A percentile compares a stretch with the other conserved stretches of the same genome.
Evolutionary conservation across 2,329 filamentous ascomycete genomes (phyloP).

Genomic region (Fusarium nisikadoi): DNA sequence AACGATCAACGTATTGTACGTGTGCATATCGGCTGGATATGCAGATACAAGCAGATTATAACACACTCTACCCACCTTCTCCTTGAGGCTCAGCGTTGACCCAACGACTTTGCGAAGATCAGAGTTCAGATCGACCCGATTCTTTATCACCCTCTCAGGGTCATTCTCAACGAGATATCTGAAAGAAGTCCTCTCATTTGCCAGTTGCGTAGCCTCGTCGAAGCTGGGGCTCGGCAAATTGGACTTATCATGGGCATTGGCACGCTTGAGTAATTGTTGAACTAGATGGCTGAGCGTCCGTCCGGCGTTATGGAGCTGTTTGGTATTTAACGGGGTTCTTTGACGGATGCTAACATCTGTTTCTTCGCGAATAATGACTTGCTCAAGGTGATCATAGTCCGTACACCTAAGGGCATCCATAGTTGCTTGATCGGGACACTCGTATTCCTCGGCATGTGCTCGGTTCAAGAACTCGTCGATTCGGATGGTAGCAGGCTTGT

Average conservation of each 20-base stretch:
- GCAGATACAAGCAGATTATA: constrained; percentile 74
- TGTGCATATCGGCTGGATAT: constrained; percentile 72
- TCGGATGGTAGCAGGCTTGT: constrained; percentile 45
- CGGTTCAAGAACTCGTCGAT: constrained; percentile 43
- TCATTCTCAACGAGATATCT: constrained; percentile 46
- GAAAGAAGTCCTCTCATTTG: constrained; percentile 27
- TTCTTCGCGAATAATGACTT: constrained; percentile 46
- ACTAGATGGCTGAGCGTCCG: constrained; percentile 44
- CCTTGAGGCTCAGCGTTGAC: constrained; percentile 43
- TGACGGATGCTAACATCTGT: constrained; percentile 23
- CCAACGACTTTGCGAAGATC: constrained; percentile 46
- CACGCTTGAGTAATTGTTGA: constrained; percentile 46
- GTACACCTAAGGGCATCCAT: constrained; percentile 38
- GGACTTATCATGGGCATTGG: constrained; percentile 38
- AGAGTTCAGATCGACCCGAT: constrained; percentile 45
- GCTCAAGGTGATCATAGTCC: constrained; percentile 48
- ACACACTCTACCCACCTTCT: constrained; percentile 58
- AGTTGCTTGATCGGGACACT: constrained; percentile 35
- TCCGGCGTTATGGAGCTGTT: constrained; percentile 45
- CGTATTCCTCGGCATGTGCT: constrained; percentile 46
- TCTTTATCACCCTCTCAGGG: constrained; percentile 37
- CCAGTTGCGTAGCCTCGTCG: constrained; percentile 44
- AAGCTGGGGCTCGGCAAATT: constrained; percentile 42
- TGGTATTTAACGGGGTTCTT: constrained; percentile 39
- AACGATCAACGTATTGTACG: constrained; percentile 77